These are phyloP conservation scores for Wickerhamiella bombiphila DNA, from an alignment of 805 yeast species.

Conservation along the genomic window DNA sequence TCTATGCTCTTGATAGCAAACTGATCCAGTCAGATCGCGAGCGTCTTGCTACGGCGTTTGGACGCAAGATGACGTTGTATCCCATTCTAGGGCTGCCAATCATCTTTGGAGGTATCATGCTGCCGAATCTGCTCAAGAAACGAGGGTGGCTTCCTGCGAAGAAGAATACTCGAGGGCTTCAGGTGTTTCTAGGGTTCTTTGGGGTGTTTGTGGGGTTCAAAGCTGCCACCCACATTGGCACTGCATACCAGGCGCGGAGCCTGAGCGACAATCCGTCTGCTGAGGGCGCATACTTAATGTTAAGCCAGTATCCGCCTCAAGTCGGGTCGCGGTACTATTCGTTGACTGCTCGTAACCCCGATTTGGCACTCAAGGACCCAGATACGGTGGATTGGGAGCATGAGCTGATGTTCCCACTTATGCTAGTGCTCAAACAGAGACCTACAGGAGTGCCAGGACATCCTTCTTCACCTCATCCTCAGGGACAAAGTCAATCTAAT, in stretches of 20 bases:
- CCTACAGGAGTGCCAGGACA: neutral
- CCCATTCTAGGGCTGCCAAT: conserved; percentile 18
- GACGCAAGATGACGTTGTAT: conserved; percentile 9
- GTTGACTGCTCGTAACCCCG: conserved; percentile 12
- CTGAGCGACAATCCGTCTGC: conserved; percentile 6
- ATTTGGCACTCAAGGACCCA: conserved; percentile 15
- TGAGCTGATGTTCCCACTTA: conserved; percentile 16
- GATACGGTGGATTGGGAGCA: conserved; percentile 15
- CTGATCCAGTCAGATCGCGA: conserved; percentile 12
- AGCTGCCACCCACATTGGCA: conserved; percentile 9
- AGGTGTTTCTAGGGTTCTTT: conserved; percentile 14
- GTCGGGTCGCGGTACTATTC: conserved; percentile 16
- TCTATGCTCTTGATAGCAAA: conserved; percentile 13
- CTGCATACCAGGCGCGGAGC: conserved; percentile 4
- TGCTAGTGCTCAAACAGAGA: conserved; percentile 11
- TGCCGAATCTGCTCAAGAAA: conserved; percentile 12
- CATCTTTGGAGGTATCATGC: conserved; percentile 9
- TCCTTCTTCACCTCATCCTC: neutral
- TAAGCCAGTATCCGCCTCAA: conserved; percentile 16
- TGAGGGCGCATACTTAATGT: conserved; percentile 8
- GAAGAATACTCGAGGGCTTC: conserved; percentile 8
- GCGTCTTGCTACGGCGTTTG: conserved; percentile 9
- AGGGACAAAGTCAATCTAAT: neutral
- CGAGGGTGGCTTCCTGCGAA: conserved; percentile 8
- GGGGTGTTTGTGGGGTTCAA: conserved; percentile 17